A percentile compares a stretch with the other conserved stretches of the same genome.
phyloP scores from a whole-genome alignment of 2,329 filamentous ascomycete genomes.

The Sporothrix humicola region DNA sequence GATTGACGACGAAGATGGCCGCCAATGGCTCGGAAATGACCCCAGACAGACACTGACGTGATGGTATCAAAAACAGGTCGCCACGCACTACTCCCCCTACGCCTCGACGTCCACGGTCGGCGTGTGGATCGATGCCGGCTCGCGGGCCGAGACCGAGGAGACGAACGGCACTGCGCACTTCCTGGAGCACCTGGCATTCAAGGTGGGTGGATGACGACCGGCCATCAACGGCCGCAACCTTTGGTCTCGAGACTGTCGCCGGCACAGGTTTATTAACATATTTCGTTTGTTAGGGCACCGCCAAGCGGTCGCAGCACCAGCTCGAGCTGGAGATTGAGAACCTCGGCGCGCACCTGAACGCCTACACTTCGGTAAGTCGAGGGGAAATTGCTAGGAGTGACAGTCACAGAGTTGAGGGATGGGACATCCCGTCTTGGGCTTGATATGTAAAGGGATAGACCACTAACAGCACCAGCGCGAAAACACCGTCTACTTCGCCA shows the following conservation, averaged over 20 bases:
- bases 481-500: constrained; percentile 99
- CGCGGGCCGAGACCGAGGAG: constrained; percentile 95
- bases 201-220: constrained; percentile 63
- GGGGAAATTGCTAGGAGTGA: too few relatives aligned
- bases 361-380: constrained; percentile 86
- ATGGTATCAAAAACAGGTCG: constrained; percentile 67
- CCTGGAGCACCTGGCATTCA: constrained; percentile 99
- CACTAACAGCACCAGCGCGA: constrained; percentile 69
- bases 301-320: constrained; percentile 93
- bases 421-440: not conserved
- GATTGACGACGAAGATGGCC: constrained; percentile 36
- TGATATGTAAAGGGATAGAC: not conserved
- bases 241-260: not conserved
- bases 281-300: constrained; percentile 70
- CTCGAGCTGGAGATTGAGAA: constrained; percentile 99
- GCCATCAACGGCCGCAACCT: not conserved
- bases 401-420: too few relatives aligned
- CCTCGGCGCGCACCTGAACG: constrained; percentile 98
- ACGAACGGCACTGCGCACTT: constrained; percentile 99
- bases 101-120: constrained; percentile 98
- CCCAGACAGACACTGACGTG: constrained; percentile 39
- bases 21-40: constrained; percentile 21
- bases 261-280: not conserved
- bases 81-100: constrained; percentile 96
- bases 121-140: constrained; percentile 99